Conservation (phyloP, 2,329 filamentous ascomycete genomes). For the Ceratocystis huliohia region DNA sequence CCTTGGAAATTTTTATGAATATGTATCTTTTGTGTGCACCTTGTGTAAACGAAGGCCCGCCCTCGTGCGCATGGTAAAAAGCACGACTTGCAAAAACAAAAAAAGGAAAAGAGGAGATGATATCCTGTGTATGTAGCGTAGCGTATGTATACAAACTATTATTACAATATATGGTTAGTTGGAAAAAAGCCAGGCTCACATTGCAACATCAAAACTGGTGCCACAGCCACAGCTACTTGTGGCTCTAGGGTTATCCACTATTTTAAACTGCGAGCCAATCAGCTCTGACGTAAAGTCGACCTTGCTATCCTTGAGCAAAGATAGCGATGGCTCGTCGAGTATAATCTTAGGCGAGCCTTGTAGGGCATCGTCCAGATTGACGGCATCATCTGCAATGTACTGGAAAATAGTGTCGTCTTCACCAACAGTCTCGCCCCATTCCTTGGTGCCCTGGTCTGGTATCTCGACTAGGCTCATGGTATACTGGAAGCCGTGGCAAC, state of each 20-base stretch:
- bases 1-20: not conserved
- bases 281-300: conserved; percentile 94
- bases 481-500: conserved; percentile 97
- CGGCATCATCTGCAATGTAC: conserved; percentile 42
- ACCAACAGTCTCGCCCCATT: conserved; percentile 31
- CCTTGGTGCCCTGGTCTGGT: conserved; percentile 31
- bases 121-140: not conserved
- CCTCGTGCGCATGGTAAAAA: not conserved
- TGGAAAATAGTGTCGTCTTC: conserved; percentile 86
- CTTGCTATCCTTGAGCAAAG: conserved; percentile 82
- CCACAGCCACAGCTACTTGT: conserved; percentile 94
- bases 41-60: not conserved
- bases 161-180: not conserved
- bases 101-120: not conserved
- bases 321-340: conserved; percentile 75
- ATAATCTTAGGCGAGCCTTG: conserved; percentile 58
- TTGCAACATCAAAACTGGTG: conserved; percentile 90
- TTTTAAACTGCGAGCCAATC: conserved; percentile 82
- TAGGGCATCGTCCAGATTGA: conserved; percentile 23
- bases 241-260: conserved; percentile 81
- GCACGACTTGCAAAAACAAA: not conserved
- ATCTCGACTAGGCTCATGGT: conserved; percentile 71
- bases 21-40: not conserved
- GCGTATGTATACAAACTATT: not conserved
- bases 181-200: conserved; percentile 30